Evolutionary conservation across 202 grass and related monocot genomes (phyloP).

Genomic region (Sporobolus alterniflorus): DNA sequence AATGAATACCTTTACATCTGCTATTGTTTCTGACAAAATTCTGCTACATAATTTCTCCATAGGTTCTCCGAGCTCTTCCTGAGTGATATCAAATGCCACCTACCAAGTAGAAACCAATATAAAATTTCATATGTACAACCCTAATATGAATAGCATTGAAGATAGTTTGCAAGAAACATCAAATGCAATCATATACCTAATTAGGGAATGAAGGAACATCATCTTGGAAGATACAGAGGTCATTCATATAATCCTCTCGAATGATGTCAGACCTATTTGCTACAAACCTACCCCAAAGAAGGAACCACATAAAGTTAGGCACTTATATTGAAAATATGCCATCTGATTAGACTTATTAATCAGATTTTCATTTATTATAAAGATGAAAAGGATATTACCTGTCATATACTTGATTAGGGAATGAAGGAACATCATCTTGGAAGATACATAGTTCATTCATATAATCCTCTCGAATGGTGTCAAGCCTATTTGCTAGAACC

Average conservation of each 20-base stretch:
- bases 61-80: conserved; percentile 90
- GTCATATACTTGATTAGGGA: too few relatives aligned
- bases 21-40: conserved; percentile 94
- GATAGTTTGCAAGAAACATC: conserved; percentile 5
- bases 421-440: conserved; percentile 92
- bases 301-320: too few relatives aligned
- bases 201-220: too few relatives aligned
- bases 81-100: conserved; percentile 94
- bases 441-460: conserved; percentile 99
- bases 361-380: too few relatives aligned
- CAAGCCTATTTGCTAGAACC: conserved; percentile 97
- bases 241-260: too few relatives aligned
- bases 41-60: conserved; percentile 82
- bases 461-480: conserved; percentile 98
- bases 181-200: conserved; percentile 58
- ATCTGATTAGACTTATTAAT: too few relatives aligned
- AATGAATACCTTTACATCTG: too few relatives aligned
- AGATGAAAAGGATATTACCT: too few relatives aligned
- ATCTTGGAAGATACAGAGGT: too few relatives aligned
- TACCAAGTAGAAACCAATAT: conserved; percentile 27
- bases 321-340: too few relatives aligned
- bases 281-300: too few relatives aligned
- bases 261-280: too few relatives aligned
- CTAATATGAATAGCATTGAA: not conserved
- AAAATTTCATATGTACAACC: not conserved